Conservation (phyloP, 1,139 yeast species). For the Chernovozyma sophiae-reginae region DNA sequence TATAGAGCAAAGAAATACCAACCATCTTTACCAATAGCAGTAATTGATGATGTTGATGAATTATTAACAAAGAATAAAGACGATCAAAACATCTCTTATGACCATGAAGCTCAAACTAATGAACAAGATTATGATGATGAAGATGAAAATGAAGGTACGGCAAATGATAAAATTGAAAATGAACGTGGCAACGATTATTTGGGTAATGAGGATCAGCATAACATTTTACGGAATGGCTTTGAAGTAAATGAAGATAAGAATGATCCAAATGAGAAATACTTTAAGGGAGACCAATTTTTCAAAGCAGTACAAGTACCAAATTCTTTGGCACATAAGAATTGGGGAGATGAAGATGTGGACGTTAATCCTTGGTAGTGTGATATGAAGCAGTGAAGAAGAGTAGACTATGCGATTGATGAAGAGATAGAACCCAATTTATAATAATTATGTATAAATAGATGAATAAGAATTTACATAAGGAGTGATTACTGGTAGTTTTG, state of each 20-base stretch:
- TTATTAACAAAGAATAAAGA: slow-evolving; percentile 35
- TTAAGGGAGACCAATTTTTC: slow-evolving; percentile 49
- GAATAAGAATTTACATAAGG: too few species aligned
- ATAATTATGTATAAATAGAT: too few species aligned
- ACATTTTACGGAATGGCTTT: neutral
- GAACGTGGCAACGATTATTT: neutral
- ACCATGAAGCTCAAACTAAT: slow-evolving; percentile 21
- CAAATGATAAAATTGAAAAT: neutral
- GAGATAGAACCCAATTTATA: too few species aligned
- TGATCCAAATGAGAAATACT: slow-evolving; percentile 9
- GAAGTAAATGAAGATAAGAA: neutral
- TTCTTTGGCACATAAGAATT: slow-evolving; percentile 47
- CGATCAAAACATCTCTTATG: slow-evolving; percentile 30
- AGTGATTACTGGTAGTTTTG: too few species aligned
- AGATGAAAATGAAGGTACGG: neutral
- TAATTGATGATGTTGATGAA: slow-evolving; percentile 63
- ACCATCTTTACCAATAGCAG: slow-evolving; percentile 57
- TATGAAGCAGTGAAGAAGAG: neutral
- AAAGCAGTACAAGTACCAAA: slow-evolving; percentile 48
- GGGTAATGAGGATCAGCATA: neutral
- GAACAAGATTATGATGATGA: slow-evolving; percentile 8
- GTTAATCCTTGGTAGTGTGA: slow-evolving; percentile 48
- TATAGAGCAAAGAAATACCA: slow-evolving; percentile 48
- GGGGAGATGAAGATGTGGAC: slow-evolving; percentile 42
- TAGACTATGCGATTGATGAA: too few species aligned